Evolutionary conservation across 1,284 basidiomycete genomes (phyloP).

Genomic region (Earliella scabrosa): DNA sequence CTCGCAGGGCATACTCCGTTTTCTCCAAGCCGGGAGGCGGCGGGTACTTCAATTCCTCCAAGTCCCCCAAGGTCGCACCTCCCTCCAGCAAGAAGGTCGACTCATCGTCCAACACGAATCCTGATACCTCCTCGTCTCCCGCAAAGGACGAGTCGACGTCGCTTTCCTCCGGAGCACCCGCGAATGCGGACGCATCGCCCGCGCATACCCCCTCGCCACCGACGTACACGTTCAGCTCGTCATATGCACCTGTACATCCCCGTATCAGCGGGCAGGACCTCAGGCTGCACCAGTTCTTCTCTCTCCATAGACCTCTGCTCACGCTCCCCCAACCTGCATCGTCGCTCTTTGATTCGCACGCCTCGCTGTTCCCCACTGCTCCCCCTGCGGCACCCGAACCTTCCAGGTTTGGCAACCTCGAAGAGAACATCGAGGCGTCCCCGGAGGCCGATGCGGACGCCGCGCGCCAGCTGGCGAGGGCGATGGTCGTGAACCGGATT

Average conservation of each 20-base stretch:
- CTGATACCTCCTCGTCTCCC: conserved; percentile 25
- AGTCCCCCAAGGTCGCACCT: conserved; percentile 44
- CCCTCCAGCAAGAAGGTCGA: conserved; percentile 33
- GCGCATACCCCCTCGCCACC: conserved; percentile 5
- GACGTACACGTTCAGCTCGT: conserved; percentile 24
- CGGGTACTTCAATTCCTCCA: conserved; percentile 73
- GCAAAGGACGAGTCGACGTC: conserved; percentile 30
- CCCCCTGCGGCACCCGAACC: conserved; percentile 14
- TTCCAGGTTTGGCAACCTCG: conserved; percentile 38
- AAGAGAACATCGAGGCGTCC: conserved; percentile 56
- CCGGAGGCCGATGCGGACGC: conserved; percentile 76
- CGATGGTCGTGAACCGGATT: conserved; percentile 66
- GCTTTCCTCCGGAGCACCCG: conserved; percentile 16
- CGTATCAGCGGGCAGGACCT: conserved; percentile 65
- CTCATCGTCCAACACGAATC: conserved; percentile 22
- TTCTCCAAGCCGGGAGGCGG: conserved; percentile 80
- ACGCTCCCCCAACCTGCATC: conserved; percentile 60
- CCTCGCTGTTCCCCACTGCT: conserved; percentile 23
- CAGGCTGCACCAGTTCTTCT: conserved; percentile 80
- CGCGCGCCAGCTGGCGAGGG: conserved; percentile 71
- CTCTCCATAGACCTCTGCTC: conserved; percentile 74
- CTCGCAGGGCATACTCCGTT: conserved; percentile 70
- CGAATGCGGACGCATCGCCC: conserved; percentile 3
- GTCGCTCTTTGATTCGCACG: conserved; percentile 57
- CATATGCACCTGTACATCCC: conserved; percentile 48